These are phyloP conservation scores for Monosporascus sp. DNA, from an alignment of 2,329 filamentous ascomycete species.

Conservation along the genomic window DNA sequence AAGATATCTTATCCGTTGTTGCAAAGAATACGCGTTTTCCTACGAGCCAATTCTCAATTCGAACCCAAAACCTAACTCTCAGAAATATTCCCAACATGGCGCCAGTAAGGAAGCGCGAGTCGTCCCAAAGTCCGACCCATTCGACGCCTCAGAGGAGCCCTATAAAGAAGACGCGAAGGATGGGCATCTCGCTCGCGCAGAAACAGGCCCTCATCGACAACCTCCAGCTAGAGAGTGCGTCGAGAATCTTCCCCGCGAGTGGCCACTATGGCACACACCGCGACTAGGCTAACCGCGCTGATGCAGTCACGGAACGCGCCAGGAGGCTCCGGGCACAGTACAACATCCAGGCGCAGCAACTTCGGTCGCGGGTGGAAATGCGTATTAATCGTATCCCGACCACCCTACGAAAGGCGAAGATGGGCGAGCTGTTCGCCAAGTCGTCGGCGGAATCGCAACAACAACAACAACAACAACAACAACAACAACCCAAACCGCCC, in stretches of 20 bases:
- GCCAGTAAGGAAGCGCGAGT: constrained; percentile 41
- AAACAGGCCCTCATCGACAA: constrained; percentile 89
- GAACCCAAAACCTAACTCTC: constrained; percentile 23
- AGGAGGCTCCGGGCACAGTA: constrained; percentile 86
- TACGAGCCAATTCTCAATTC: not conserved
- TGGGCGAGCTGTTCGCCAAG: constrained; percentile 68
- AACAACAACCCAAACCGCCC: constrained; percentile 11
- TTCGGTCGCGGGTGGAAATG: constrained; percentile 83
- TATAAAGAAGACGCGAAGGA: constrained; percentile 50
- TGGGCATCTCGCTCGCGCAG: constrained; percentile 61
- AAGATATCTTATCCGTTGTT: constrained; percentile 5
- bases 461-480: constrained; percentile 18
- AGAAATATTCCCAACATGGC: constrained; percentile 38
- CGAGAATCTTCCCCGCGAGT: not conserved
- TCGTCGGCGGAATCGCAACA: constrained; percentile 37
- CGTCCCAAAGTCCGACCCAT: constrained; percentile 28
- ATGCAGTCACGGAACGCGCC: constrained; percentile 36
- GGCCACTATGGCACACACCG: not conserved
- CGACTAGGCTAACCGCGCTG: constrained; percentile 9
- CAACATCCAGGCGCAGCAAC: constrained; percentile 77
- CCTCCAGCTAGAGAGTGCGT: constrained; percentile 77
- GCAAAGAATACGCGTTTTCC: constrained; percentile 2
- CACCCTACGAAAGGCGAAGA: constrained; percentile 69
- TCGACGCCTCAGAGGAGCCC: constrained; percentile 49
- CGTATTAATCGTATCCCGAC: constrained; percentile 88